Evolutionary conservation across 2,329 filamentous ascomycete genomes (phyloP), one percentile per base, ranked within the genome.

Genomic region (Penicillium corylophilum): DNA sequence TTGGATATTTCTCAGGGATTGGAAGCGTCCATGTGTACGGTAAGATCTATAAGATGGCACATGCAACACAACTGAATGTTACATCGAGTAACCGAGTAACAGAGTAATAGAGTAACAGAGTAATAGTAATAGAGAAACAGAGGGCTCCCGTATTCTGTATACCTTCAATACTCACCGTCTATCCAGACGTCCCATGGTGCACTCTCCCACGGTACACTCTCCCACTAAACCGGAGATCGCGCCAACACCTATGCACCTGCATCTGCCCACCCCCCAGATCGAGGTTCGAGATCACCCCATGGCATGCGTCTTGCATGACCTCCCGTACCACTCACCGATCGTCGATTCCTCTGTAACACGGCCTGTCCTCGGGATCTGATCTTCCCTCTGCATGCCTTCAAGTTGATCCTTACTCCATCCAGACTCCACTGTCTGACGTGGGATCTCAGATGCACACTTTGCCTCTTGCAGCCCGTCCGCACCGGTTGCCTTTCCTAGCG

Each of bases 291-390:
- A 42, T 38, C 36, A 33, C 16, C 35, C 46, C 46, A 51, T 58
- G 53, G 50, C 50, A 50, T 54, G 55, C 50, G 42, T 55, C 31
- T 26, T 55, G 55, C 55, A 55, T 49, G 22, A 36, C 23, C 23
- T n/a, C 31, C n/a, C 9, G 20, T 22, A 39, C 18, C 22, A 23
- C 36, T n/a, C 4, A n/a, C n/a, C 12, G 36, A 20, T 39, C 36
- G 15, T n/a, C 33, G 15, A 24, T 15, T n/a, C 13, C 2, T 24
- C 4, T 9, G 23, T 40, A 15, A 24, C 38, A 20, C 16, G 26
- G 39, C 51, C 48, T 46, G 23, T 31, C 22, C 31, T 36, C 33
- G 33, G 28, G 23, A 35, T 43, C 41, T 26, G 55, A 55, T 55
- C 52, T 50, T 48, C 52, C 40, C 33, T 15, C 18, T 53, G 55